phyloP scores from a whole-genome alignment of 257 asterid genomes.

The Nyctanthes arbortristis region DNA sequence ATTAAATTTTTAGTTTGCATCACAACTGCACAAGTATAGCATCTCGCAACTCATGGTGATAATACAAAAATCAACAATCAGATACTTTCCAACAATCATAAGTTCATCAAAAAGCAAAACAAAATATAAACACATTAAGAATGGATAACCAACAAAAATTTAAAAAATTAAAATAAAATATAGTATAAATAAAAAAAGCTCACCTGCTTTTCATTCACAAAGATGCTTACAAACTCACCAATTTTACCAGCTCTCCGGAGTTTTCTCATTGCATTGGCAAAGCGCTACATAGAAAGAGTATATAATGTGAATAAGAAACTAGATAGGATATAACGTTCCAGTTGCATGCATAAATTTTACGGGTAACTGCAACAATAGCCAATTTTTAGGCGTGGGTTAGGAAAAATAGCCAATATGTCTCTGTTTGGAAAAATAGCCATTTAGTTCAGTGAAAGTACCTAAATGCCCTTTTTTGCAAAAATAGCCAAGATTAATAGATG shows the following conservation, averaged over 20 bases:
- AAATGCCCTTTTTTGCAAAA: no score
- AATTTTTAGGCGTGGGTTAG: no score
- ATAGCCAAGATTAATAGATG: no score
- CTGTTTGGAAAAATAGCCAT: no score
- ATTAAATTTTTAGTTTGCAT: background rate
- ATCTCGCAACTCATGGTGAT: background rate
- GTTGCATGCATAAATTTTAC: no score
- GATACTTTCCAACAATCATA: background rate
- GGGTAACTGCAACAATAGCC: no score
- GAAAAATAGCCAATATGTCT: no score
- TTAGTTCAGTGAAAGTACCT: no score
- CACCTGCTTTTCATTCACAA: constrained; percentile 88
- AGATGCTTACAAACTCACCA: constrained; percentile 94
- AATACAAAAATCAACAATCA: background rate
- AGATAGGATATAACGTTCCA: background rate
- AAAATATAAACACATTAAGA: background rate
- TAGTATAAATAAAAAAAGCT: constrained; percentile 14
- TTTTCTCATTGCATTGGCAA: constrained; percentile 74
- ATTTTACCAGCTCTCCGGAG: constrained; percentile 85
- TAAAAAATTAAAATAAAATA: no score
- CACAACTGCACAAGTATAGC: no score
- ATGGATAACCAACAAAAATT: no score
- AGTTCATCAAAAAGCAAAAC: background rate
- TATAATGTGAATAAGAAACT: constrained; percentile 10
- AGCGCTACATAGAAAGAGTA: constrained; percentile 45